phyloP scores from a whole-genome alignment of 768 basidiomycete genomes.

The button mushroom (Agaricus bisporus) region DNA sequence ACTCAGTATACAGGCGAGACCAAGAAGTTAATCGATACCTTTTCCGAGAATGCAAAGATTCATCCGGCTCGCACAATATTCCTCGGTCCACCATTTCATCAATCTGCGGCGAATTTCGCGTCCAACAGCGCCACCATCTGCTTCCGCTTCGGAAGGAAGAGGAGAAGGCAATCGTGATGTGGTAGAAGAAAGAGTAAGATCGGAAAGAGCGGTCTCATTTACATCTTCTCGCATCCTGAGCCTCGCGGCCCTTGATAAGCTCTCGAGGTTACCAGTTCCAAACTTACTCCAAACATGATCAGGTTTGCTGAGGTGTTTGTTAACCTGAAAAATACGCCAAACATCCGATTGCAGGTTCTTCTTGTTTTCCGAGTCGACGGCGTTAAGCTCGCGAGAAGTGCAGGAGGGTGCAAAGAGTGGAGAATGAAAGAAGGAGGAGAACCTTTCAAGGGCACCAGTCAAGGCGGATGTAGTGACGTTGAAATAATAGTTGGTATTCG shows the following conservation, averaged over 20 bases:
- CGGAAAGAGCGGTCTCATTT: conserved; percentile 10
- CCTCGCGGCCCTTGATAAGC: conserved; percentile 57
- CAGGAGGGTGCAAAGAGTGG: conserved; percentile 85
- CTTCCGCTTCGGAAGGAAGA: conserved; percentile 45
- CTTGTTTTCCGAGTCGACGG: conserved; percentile 95
- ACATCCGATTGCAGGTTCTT: conserved; percentile 89
- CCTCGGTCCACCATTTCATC: conserved; percentile 78
- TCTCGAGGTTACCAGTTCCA: conserved; percentile 80
- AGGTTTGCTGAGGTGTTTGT: conserved; percentile 74
- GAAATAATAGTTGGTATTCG: conserved; percentile 89
- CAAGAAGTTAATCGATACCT: conserved; percentile 36
- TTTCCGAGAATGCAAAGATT: conserved; percentile 72
- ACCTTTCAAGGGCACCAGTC: conserved; percentile 66
- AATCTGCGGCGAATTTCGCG: conserved; percentile 73
- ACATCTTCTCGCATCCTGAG: conserved; percentile 45
- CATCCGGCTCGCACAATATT: conserved; percentile 84
- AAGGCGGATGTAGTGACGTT: conserved; percentile 60
- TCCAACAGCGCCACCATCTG: conserved; percentile 73
- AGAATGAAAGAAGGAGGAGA: conserved; percentile 87
- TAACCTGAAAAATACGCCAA: conserved; percentile 94
- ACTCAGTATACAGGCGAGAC: neutral
- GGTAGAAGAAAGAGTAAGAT: conserved; percentile 37
- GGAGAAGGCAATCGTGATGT: conserved; percentile 32
- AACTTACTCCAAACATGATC: conserved; percentile 91
- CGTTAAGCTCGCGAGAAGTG: conserved; percentile 86